Conservation (phyloP, 371 early-diverging fungal genomes). For the Haplosporangium sp. region DNA sequence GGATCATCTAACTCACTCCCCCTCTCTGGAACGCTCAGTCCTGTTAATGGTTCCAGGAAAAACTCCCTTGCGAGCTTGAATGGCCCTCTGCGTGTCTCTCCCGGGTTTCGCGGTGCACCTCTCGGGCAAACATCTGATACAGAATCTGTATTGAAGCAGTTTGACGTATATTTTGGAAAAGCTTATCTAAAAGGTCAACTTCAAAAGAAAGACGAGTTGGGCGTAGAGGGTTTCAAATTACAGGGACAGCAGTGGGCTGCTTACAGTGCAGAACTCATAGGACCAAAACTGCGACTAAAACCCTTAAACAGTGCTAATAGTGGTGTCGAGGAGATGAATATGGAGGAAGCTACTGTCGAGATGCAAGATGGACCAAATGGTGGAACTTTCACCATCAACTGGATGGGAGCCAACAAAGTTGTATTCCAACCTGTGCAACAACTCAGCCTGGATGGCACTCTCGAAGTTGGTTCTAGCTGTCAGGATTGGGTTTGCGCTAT, state of each 20-base stretch:
- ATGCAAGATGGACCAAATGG: slow-evolving; percentile 54
- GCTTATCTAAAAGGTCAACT: slow-evolving; percentile 44
- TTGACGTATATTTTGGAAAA: slow-evolving; percentile 52
- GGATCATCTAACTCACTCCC: slow-evolving; percentile 37
- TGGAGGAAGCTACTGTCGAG: slow-evolving; percentile 52
- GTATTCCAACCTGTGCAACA: slow-evolving; percentile 50
- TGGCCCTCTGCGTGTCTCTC: slow-evolving; percentile 19
- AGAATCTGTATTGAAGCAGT: slow-evolving; percentile 56
- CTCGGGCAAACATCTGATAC: slow-evolving; percentile 53
- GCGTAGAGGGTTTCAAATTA: slow-evolving; percentile 41
- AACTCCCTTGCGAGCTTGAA: slow-evolving; percentile 38
- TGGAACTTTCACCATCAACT: slow-evolving; percentile 48
- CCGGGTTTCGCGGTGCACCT: slow-evolving; percentile 55
- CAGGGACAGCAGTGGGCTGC: slow-evolving; percentile 49
- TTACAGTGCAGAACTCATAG: slow-evolving; percentile 41
- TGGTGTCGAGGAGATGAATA: slow-evolving; percentile 35
- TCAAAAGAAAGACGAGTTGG: slow-evolving; percentile 49
- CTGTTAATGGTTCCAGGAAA: slow-evolving; percentile 36
- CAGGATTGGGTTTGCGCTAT: slow-evolving; percentile 75
- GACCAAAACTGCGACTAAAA: slow-evolving; percentile 35
- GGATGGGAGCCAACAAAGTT: slow-evolving; percentile 54
- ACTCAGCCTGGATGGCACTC: slow-evolving; percentile 29
- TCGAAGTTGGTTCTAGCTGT: slow-evolving; percentile 38
- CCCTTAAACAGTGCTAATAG: slow-evolving; percentile 31
- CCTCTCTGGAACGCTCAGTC: slow-evolving; percentile 29